Evolutionary conservation across 1,284 basidiomycete genomes (phyloP).

Genomic region (Athelia sp.): DNA sequence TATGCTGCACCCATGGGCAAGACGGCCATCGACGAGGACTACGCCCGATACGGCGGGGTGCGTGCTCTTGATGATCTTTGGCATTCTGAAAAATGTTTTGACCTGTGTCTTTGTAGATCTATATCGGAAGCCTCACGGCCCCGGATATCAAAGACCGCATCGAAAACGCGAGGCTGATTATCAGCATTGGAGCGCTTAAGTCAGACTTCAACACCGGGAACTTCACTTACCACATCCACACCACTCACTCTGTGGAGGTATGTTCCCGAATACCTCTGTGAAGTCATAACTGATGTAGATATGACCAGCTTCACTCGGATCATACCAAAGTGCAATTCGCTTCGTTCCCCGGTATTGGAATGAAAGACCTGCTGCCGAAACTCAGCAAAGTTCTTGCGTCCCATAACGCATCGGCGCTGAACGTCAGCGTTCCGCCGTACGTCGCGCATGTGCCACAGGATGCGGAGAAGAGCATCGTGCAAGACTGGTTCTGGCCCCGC

Average conservation of each 20-base stretch:
- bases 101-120: too few species aligned
- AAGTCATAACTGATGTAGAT: constrained; percentile 10
- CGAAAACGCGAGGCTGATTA: constrained; percentile 78
- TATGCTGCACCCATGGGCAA: constrained; percentile 90
- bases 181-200: constrained; percentile 79
- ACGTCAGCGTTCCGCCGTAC: constrained; percentile 47
- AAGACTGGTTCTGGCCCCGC: constrained; percentile 85
- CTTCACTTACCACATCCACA: constrained; percentile 72
- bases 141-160: constrained; percentile 72
- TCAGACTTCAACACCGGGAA: constrained; percentile 92
- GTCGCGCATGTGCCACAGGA: constrained; percentile 43
- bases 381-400: constrained; percentile 51
- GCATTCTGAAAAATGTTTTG: too few species aligned
- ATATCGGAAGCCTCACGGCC: constrained; percentile 74
- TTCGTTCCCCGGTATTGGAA: constrained; percentile 57
- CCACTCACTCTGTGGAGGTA: constrained; percentile 59
- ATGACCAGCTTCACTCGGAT: constrained; percentile 73
- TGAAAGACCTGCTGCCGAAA: constrained; percentile 70
- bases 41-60: constrained; percentile 86
- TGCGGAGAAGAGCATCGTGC: constrained; percentile 53
- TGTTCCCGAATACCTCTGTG: constrained; percentile 5
- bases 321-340: constrained; percentile 68
- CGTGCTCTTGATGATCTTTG: constrained; percentile 1
- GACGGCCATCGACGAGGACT: constrained; percentile 73
- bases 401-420: constrained; percentile 31